Evolutionary conservation across 1,139 yeast species (phyloP).

Genomic region (Taphrina confusa): DNA sequence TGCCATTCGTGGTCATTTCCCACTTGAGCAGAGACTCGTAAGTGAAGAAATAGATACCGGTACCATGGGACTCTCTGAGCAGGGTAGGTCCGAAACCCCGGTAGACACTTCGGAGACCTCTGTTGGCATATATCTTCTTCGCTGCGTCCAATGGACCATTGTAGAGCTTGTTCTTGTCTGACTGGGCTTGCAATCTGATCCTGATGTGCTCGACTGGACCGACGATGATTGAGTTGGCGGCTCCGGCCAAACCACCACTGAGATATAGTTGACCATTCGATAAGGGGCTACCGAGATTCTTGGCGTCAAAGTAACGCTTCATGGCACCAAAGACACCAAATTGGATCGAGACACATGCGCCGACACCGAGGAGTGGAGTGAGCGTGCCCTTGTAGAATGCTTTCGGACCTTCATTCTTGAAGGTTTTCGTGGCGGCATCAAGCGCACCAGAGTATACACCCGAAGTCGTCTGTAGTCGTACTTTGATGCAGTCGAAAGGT

Average conservation of each 20-base stretch:
- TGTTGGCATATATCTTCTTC: constrained; percentile 57
- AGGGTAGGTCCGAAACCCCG: constrained; percentile 89
- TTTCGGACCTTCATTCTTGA: constrained; percentile 70
- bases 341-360: constrained; percentile 87
- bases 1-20: constrained; percentile 47
- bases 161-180: constrained; percentile 50
- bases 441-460: constrained; percentile 61
- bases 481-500: constrained; percentile 90
- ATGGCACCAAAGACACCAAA: constrained; percentile 89
- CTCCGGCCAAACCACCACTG: constrained; percentile 78
- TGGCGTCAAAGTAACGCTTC: constrained; percentile 69
- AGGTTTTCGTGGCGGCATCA: constrained; percentile 70
- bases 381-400: constrained; percentile 90
- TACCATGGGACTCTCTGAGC: constrained; percentile 78
- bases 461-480: constrained; percentile 80
- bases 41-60: constrained; percentile 76
- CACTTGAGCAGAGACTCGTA: constrained; percentile 63
- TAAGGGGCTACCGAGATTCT: constrained; percentile 48
- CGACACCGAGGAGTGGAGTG: constrained; percentile 81
- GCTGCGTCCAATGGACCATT: constrained; percentile 82
- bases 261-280: constrained; percentile 60
- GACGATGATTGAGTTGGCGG: constrained; percentile 69
- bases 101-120: constrained; percentile 67
- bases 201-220: constrained; percentile 76
- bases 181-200: constrained; percentile 53